phyloP scores from a whole-genome alignment of 257 asterid genomes.

The Solanum clarkiae region DNA sequence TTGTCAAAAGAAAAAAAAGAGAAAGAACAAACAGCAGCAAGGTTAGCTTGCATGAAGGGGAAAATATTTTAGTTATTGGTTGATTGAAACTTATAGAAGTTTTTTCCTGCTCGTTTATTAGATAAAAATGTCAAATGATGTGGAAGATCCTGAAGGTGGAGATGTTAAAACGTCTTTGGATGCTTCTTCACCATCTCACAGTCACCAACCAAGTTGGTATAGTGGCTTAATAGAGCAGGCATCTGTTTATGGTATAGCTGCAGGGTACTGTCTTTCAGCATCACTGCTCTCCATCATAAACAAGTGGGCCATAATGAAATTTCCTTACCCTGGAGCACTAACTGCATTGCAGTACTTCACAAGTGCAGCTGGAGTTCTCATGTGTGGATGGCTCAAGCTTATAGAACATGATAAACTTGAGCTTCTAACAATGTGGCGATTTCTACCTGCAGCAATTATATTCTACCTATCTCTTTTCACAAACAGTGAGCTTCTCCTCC shows the following conservation, averaged over 20 bases:
- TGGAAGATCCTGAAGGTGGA: slow-evolving; percentile 49
- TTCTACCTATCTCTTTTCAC: slow-evolving; percentile 80
- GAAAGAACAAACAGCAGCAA: neutral
- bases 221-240: slow-evolving; percentile 44
- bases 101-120: neutral
- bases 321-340: slow-evolving; percentile 89
- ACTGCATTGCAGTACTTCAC: slow-evolving; percentile 91
- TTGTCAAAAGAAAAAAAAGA: neutral
- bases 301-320: slow-evolving; percentile 94
- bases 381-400: slow-evolving; percentile 56
- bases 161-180: slow-evolving; percentile 2
- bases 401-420: slow-evolving; percentile 73
- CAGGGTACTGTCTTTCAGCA: slow-evolving; percentile 84
- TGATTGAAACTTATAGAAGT: neutral
- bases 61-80: neutral
- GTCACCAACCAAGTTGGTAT: slow-evolving; percentile 32
- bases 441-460: slow-evolving; percentile 82
- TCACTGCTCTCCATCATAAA: slow-evolving; percentile 77
- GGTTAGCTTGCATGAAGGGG: neutral
- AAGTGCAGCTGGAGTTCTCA: slow-evolving; percentile 66
- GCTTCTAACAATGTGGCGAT: slow-evolving; percentile 73
- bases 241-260: slow-evolving; percentile 78
- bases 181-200: slow-evolving; percentile 16
- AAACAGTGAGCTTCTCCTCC: slow-evolving; percentile 92
- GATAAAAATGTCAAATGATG: slow-evolving; percentile 66